Evolutionary conservation across 2,329 filamentous ascomycete genomes (phyloP).

Genomic region (Fonsecaea nubica): DNA sequence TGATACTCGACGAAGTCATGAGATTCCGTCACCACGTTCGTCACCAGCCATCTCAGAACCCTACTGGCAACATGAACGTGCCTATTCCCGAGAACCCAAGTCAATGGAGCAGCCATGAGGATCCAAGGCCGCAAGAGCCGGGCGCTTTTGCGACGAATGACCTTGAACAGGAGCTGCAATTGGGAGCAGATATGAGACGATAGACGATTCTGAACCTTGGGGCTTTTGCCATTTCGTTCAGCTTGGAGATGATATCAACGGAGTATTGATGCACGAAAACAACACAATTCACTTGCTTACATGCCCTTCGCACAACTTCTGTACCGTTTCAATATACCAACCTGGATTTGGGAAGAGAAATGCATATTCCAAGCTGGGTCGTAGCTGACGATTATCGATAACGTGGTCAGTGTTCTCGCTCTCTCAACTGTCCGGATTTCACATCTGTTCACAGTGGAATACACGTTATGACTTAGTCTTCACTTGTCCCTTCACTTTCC

Average conservation of each 20-base stretch:
- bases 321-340: neutral
- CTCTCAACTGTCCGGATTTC: neutral
- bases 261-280: slow-evolving; percentile 20
- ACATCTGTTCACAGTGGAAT: neutral
- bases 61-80: slow-evolving; percentile 52
- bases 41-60: slow-evolving; percentile 50
- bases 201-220: slow-evolving; percentile 25
- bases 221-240: slow-evolving; percentile 2
- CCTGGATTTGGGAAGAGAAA: neutral
- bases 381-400: neutral
- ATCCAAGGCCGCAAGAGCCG: slow-evolving; percentile 67
- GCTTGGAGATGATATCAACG: slow-evolving; percentile 9
- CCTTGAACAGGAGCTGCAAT: slow-evolving; percentile 59
- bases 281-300: slow-evolving; percentile 5
- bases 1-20: slow-evolving; percentile 95
- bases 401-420: neutral
- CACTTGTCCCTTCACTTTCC: neutral
- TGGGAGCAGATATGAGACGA: slow-evolving; percentile 59
- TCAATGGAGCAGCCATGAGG: slow-evolving; percentile 62
- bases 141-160: slow-evolving; percentile 53
- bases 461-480: neutral
- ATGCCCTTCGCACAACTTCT: neutral
- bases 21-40: slow-evolving; percentile 75
- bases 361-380: neutral
- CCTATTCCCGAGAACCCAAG: slow-evolving; percentile 69